Evolutionary conservation across 495 filamentous ascomycete genomes (phyloP).

Genomic region (Lophium mytilinum): DNA sequence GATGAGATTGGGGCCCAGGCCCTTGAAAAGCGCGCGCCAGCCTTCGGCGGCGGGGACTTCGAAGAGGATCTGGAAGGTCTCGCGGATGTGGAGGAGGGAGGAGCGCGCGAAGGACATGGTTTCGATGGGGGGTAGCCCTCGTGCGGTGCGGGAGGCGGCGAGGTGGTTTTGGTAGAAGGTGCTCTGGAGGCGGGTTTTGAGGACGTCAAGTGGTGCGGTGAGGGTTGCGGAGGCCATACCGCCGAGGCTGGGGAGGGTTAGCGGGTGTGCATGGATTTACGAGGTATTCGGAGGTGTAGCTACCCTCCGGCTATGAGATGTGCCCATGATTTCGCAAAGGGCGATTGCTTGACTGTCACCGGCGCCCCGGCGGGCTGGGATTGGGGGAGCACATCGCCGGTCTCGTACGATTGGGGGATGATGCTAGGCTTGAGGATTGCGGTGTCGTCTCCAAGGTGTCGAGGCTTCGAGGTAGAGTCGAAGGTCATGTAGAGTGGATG

Average conservation of each 20-base stretch:
- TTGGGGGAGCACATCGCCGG: constrained; percentile 47
- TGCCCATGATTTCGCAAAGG: constrained; percentile 72
- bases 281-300: constrained; percentile 18
- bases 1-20: constrained; percentile 76
- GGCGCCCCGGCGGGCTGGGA: constrained; percentile 29
- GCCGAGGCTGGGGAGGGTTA: constrained; percentile 51
- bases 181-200: constrained; percentile 84
- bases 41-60: constrained; percentile 72
- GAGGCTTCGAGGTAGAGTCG: constrained; percentile 9
- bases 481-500: constrained; percentile 19
- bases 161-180: constrained; percentile 78
- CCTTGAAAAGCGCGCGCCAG: constrained; percentile 78
- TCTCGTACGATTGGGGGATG: constrained; percentile 52
- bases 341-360: constrained; percentile 34
- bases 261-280: constrained; percentile 3
- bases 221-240: constrained; percentile 83
- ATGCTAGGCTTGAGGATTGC: constrained; percentile 11
- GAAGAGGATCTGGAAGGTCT: constrained; percentile 73
- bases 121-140: constrained; percentile 40
- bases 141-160: constrained; percentile 37
- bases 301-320: constrained; percentile 87
- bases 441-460: constrained; percentile 7
- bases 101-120: constrained; percentile 40
- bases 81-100: constrained; percentile 55
- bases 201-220: constrained; percentile 80